Conservation (phyloP, 2,329 filamentous ascomycete species). For the Botryotinia globosa region DNA sequence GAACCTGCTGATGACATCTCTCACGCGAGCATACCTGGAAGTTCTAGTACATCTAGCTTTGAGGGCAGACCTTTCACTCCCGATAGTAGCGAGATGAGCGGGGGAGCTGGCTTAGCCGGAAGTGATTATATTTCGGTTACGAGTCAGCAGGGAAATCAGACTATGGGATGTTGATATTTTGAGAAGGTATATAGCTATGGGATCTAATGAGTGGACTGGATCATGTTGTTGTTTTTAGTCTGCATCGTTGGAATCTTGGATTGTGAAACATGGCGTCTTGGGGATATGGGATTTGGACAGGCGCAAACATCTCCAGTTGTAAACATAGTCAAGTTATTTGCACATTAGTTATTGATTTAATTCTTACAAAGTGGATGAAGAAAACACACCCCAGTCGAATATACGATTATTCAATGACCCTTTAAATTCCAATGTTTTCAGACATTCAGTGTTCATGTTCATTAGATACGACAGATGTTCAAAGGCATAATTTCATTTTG, state of each 20-base stretch:
- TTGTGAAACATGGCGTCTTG: neutral
- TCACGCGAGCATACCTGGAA: neutral
- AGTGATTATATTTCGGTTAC: conserved; percentile 34
- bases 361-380: neutral
- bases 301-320: neutral
- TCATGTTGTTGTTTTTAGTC: neutral
- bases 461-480: neutral
- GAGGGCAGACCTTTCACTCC: conserved; percentile 25
- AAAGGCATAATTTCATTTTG: neutral
- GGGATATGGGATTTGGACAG: neutral
- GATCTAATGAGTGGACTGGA: neutral
- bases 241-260: neutral
- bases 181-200: neutral
- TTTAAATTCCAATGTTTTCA: neutral
- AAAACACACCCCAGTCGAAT: neutral
- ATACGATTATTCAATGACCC: neutral
- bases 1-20: conserved; percentile 10
- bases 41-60: conserved; percentile 13
- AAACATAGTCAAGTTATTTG: neutral
- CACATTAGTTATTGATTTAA: neutral
- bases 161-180: neutral
- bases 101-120: conserved; percentile 26
- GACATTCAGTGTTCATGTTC: neutral
- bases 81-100: conserved; percentile 20
- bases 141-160: conserved; percentile 1